These are phyloP conservation scores for Dryas drummondii DNA, from an alignment of 306 rosid species.

Conservation along the genomic window DNA sequence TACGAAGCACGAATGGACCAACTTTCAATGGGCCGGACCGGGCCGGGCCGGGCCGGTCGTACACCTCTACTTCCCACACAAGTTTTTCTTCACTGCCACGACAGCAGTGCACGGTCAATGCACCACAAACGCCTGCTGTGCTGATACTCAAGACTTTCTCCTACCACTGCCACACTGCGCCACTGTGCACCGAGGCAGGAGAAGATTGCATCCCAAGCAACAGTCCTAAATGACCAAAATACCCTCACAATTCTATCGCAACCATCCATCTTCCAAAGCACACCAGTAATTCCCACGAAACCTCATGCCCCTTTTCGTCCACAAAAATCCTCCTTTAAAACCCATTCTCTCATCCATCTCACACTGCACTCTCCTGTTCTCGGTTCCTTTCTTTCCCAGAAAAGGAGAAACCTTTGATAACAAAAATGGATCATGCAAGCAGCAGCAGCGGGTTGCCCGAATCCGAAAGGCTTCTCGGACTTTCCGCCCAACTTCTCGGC, in stretches of 20 bases:
- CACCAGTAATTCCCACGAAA: not conserved
- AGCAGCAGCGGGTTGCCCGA: not conserved
- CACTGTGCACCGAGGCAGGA: not conserved
- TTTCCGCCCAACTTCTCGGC: slow-evolving; percentile 15
- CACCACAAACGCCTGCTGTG: too few relatives aligned
- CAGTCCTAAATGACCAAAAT: not conserved
- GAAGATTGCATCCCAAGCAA: slow-evolving; percentile 13
- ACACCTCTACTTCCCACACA: too few relatives aligned
- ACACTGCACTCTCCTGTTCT: not conserved
- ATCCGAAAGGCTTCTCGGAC: slow-evolving; percentile 17
- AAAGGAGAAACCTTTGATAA: not conserved
- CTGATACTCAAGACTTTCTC: too few relatives aligned
- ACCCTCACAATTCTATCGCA: not conserved
- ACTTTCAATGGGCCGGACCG: too few relatives aligned
- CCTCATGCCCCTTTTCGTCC: slow-evolving; percentile 12
- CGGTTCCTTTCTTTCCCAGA: not conserved
- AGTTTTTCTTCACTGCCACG: too few relatives aligned
- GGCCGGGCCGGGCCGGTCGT: too few relatives aligned
- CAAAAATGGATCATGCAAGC: slow-evolving; percentile 3
- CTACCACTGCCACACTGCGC: not conserved
- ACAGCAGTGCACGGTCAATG: too few relatives aligned
- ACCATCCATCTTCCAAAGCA: too few relatives aligned
- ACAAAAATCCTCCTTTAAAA: not conserved
- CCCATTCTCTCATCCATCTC: not conserved
- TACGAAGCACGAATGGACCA: too few relatives aligned